These are phyloP conservation scores for Hordeum pubiflorum DNA, from an alignment of 202 grass and related monocot species.

Conservation along the genomic window DNA sequence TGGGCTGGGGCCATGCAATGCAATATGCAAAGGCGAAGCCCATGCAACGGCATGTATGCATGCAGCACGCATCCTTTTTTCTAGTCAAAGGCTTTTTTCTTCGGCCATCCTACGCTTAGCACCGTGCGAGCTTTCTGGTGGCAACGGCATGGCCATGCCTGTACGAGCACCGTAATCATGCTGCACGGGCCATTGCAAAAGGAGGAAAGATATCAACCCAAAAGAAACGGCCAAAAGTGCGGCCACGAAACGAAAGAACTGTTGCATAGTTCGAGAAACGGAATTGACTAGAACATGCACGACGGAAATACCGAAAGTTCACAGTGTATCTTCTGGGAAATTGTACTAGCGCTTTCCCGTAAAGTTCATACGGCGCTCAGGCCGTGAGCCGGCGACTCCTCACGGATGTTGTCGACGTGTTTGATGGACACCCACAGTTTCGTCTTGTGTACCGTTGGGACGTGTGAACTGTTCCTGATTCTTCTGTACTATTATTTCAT, in stretches of 20 bases:
- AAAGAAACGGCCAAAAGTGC: neutral
- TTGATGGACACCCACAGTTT: neutral
- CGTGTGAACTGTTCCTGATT: neutral
- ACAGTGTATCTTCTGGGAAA: neutral
- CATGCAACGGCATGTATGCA: neutral
- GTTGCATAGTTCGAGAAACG: neutral
- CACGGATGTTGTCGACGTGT: neutral
- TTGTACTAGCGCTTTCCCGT: neutral
- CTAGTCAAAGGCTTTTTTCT: constrained; percentile 15
- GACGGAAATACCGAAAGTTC: too few species aligned
- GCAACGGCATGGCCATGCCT: constrained; percentile 11
- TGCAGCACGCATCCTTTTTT: neutral
- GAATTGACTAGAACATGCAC: neutral
- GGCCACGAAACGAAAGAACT: neutral
- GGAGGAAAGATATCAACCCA: neutral
- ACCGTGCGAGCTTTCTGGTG: constrained; percentile 38
- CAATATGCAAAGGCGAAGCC: constrained; percentile 12
- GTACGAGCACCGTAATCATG: constrained; percentile 16
- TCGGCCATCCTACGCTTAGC: constrained; percentile 31
- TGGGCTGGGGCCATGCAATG: constrained; percentile 16
- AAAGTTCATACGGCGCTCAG: neutral
- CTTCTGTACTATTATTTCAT: neutral
- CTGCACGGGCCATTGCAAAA: neutral
- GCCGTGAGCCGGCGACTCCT: neutral
- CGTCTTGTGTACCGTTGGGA: neutral